Conservation (phyloP, 257 asterid species). For the Jacaranda mimosifolia region DNA sequence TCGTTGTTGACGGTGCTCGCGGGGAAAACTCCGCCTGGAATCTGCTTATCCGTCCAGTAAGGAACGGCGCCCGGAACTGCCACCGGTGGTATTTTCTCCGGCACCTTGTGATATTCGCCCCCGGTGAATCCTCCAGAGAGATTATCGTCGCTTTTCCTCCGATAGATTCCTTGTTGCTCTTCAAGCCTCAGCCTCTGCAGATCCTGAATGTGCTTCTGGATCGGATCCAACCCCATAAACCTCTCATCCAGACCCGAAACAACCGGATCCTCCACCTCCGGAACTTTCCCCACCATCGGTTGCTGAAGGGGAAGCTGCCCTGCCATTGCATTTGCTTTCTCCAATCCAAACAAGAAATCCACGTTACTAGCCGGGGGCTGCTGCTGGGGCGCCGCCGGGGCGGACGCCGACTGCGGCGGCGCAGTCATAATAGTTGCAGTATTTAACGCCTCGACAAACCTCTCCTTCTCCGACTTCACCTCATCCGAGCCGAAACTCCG, state of each 20-base stretch:
- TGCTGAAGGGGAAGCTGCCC: constrained; percentile 48
- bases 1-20: constrained; percentile 52
- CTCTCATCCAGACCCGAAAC: constrained; percentile 62
- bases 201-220: constrained; percentile 96
- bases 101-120: constrained; percentile 68
- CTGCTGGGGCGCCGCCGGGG: constrained; percentile 38
- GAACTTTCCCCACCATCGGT: constrained; percentile 45
- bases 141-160: constrained; percentile 69
- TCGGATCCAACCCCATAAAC: constrained; percentile 71
- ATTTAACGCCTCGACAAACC: constrained; percentile 93
- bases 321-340: constrained; percentile 46
- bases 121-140: constrained; percentile 53
- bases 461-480: constrained; percentile 84
- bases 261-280: constrained; percentile 54
- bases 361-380: constrained; percentile 51
- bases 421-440: constrained; percentile 72
- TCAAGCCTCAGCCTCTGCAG: constrained; percentile 82
- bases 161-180: constrained; percentile 70
- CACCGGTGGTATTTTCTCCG: constrained; percentile 58
- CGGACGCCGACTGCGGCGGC: constrained; percentile 47
- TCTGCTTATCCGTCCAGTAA: constrained; percentile 76
- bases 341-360: constrained; percentile 80
- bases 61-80: constrained; percentile 51
- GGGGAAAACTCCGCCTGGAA: constrained; percentile 64
- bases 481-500: constrained; percentile 82